Evolutionary conservation across 164 flowering plant genomes (phyloP), one percentile per base, ranked within the genome.

Genomic region (Macadamia integrifolia): DNA sequence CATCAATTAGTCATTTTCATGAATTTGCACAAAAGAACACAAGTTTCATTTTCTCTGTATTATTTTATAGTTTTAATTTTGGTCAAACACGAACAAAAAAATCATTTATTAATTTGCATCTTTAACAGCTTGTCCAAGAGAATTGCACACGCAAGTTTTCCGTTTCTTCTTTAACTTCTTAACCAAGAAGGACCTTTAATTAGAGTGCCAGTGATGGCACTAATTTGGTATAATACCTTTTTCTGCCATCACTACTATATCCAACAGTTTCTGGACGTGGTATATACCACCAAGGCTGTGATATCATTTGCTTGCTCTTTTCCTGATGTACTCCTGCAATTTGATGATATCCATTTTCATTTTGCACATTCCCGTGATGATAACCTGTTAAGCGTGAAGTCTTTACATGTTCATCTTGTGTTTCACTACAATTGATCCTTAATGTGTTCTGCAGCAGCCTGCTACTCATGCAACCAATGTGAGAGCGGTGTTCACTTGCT

Each of bases 401-500:
- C 46, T 15, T 32, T 31, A 31, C 29, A 9, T 65, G 7, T 29
- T 23, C 35, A 28, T 43, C 65, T 43, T 17, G 62, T 59, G 15
- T 10, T 62, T 53, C 70, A 9, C 31, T 44, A 60, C 13, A 43
- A 73, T 50, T 66, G 18, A 56, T 17, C 69, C 59, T 60, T 17
- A 52, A 53, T 44, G 49, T 80, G 58, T 77, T 66, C 64, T 75
- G 75, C 48, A 74, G 58, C 93, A 94, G 99, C 87, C 99, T 72
- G 82, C 90, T 62, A 83, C 86, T n/a, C 88, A 88, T 80, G 98
- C 97, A 58, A 70, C 91, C 64, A 87, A 87, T 79, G 97, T 92
- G 35, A 89, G 81, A 77, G 74, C 91, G 50, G 88, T 92, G 58
- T 89, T 95, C 75, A 88, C 94, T 71, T 88, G 92, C 80, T 85